Percentiles rank a stretch among this genome's conserved stretches.
These are phyloP conservation scores for Trametes hirsuta DNA, from an alignment of 1,284 basidiomycete species.

Conservation along the genomic window DNA sequence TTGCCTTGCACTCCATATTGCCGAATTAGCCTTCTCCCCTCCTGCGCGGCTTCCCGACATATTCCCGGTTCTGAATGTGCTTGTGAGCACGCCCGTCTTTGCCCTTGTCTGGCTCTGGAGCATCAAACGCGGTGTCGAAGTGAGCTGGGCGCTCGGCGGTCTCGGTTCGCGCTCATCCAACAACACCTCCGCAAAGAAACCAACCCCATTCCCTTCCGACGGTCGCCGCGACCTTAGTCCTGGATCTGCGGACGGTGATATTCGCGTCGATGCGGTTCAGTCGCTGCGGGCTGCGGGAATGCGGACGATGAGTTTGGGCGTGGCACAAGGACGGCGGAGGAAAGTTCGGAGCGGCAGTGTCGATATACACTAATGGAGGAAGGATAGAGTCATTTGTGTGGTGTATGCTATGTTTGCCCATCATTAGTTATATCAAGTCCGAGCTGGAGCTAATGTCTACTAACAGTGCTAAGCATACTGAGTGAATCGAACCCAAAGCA, in stretches of 20 bases:
- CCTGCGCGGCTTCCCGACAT: conserved; percentile 84
- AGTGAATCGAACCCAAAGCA: no score
- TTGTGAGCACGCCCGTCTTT: conserved; percentile 83
- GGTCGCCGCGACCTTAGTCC: neutral
- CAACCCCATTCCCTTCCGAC: conserved; percentile 1
- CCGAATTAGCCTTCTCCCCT: conserved; percentile 65
- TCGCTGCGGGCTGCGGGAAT: conserved; percentile 9
- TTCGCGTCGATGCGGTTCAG: neutral
- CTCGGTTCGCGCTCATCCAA: conserved; percentile 28
- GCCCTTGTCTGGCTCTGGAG: conserved; percentile 77
- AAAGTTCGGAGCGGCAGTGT: conserved; percentile 22
- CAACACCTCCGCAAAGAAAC: neutral
- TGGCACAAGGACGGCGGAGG: conserved; percentile 21
- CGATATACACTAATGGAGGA: conserved; percentile 10
- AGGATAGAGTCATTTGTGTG: neutral
- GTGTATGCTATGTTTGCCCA: neutral
- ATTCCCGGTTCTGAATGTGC: conserved; percentile 84
- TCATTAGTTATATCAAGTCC: neutral
- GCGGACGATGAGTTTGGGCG: conserved; percentile 25
- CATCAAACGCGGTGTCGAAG: conserved; percentile 69
- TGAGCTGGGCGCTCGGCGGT: conserved; percentile 63
- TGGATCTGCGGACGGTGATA: neutral
- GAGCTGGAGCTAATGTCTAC: no score
- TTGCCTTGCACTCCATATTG: conserved; percentile 60
- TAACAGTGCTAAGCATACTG: no score